A percentile compares a stretch with the other conserved stretches of the same genome.
phyloP scores from a whole-genome alignment of 179 eudicot species.

The Heliamphora pulchella region DNA sequence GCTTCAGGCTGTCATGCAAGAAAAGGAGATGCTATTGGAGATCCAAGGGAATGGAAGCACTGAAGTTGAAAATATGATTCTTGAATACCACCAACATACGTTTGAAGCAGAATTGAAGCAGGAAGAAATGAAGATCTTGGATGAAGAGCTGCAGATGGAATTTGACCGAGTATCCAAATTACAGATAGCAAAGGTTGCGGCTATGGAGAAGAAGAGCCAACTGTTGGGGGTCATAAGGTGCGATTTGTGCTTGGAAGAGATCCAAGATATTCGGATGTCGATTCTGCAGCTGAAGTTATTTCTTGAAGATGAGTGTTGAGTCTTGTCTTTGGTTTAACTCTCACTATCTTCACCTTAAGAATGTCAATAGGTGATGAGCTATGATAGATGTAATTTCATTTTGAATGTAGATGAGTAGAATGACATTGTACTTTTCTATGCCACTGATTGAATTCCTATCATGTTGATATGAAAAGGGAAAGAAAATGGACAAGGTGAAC shows the following conservation, averaged over 20 bases:
- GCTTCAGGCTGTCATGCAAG: slow-evolving; percentile 36
- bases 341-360: neutral
- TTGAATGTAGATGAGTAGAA: neutral
- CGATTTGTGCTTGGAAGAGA: slow-evolving; percentile 35
- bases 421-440: neutral
- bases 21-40: slow-evolving; percentile 52
- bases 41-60: slow-evolving; percentile 45
- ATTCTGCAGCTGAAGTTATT: slow-evolving; percentile 40
- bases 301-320: slow-evolving; percentile 23
- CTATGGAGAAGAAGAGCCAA: slow-evolving; percentile 29
- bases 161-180: slow-evolving; percentile 27
- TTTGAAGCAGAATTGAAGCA: slow-evolving; percentile 45
- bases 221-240: slow-evolving; percentile 25
- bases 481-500: neutral
- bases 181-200: slow-evolving; percentile 37
- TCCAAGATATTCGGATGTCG: slow-evolving; percentile 41
- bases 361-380: neutral
- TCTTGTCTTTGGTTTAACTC: slow-evolving; percentile 6
- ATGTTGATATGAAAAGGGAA: slow-evolving; percentile 8
- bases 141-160: slow-evolving; percentile 41
- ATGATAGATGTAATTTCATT: neutral
- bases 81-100: slow-evolving; percentile 45
- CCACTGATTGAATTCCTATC: neutral
- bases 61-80: slow-evolving; percentile 45
- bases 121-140: slow-evolving; percentile 50